A percentile compares a stretch with the other conserved stretches of the same genome.
Evolutionary conservation across 495 filamentous ascomycete genomes (phyloP).

Genomic region (Penicillium nucicola): DNA sequence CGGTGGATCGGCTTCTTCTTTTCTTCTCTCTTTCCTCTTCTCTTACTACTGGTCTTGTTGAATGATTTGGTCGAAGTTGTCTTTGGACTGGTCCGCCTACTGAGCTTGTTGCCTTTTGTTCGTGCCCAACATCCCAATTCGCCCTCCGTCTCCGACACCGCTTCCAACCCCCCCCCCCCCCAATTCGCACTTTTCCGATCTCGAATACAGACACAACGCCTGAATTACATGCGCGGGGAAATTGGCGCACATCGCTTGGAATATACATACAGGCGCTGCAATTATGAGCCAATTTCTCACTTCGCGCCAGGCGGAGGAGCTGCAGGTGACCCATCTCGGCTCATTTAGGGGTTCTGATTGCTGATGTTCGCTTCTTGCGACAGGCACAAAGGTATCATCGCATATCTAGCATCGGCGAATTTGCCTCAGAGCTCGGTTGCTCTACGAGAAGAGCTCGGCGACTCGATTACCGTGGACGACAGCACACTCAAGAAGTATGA

Average conservation of each 20-base stretch:
- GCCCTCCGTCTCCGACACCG: conserved; percentile 1
- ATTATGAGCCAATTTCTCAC: conserved; percentile 76
- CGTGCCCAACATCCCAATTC: background rate
- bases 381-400: conserved; percentile 89
- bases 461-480: conserved; percentile 60
- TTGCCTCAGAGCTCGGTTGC: conserved; percentile 64
- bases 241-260: conserved; percentile 10
- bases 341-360: conserved; percentile 3
- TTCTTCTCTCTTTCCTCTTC: background rate
- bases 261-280: conserved; percentile 22
- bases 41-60: background rate
- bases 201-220: conserved; percentile 1
- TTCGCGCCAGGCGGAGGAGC: conserved; percentile 80
- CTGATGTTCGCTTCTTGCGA: conserved; percentile 7
- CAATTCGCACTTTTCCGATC: background rate
- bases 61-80: too few relatives aligned
- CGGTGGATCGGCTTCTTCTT: conserved; percentile 17
- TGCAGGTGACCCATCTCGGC: conserved; percentile 52
- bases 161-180: conserved; percentile 5
- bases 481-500: conserved; percentile 60
- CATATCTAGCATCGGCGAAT: conserved; percentile 75
- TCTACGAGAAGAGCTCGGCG: conserved; percentile 45
- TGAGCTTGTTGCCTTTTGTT: too few relatives aligned
- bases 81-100: too few relatives aligned
- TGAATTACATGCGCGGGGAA: conserved; percentile 22